Percentiles rank a stretch among this genome's conserved stretches.
phyloP scores from a whole-genome alignment of 495 filamentous ascomycete species.

The Aspergillus kassunensis region DNA sequence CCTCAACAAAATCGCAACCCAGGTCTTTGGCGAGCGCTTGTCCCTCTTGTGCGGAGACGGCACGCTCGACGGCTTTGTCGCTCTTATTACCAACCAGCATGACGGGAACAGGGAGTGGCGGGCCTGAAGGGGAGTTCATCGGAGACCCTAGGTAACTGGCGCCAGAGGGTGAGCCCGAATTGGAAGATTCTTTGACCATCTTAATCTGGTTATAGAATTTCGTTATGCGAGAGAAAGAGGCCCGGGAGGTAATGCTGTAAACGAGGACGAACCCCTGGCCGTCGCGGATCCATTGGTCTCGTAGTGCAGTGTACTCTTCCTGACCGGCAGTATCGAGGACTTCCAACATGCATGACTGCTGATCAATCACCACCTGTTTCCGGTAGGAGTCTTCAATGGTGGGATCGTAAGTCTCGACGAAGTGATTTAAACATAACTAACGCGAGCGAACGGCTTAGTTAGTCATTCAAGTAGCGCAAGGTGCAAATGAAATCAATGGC shows the following conservation, averaged over 20 bases:
- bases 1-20: conserved; percentile 96
- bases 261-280: conserved; percentile 97
- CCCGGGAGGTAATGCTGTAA: conserved; percentile 94
- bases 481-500: conserved; percentile 26
- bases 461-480: not conserved
- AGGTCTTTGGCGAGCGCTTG: conserved; percentile 86
- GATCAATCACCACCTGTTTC: conserved; percentile 97
- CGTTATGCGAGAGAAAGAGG: conserved; percentile 91
- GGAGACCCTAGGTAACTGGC: conserved; percentile 61
- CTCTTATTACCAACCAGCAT: conserved; percentile 99
- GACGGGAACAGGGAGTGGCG: conserved; percentile 73
- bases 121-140: conserved; percentile 57
- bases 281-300: conserved; percentile 98
- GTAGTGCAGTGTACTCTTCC: conserved; percentile 95
- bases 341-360: conserved; percentile 96
- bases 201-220: conserved; percentile 96
- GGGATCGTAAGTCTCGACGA: conserved; percentile 89
- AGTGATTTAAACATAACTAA: conserved; percentile 73
- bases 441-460: not conserved
- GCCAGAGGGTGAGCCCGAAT: conserved; percentile 61
- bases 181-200: conserved; percentile 90
- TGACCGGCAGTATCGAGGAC: conserved; percentile 98
- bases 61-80: conserved; percentile 90
- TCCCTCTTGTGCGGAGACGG: conserved; percentile 95
- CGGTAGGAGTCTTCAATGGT: conserved; percentile 97